Conservation (phyloP, 805 yeast species). For the Cyberlindnera misumaiensis region DNA sequence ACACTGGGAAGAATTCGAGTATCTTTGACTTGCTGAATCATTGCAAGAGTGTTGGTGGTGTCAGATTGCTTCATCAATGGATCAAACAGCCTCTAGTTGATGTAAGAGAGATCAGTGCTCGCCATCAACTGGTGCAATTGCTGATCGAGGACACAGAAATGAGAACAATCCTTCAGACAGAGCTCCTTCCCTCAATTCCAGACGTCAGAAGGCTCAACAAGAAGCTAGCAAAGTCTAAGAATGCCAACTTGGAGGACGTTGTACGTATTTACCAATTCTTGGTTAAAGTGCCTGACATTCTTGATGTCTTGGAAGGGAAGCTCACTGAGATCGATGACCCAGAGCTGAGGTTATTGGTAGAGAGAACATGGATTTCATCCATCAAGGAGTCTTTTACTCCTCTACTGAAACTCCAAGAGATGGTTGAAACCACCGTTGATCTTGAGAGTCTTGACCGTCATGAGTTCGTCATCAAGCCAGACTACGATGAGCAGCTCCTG, state of each 20-base stretch:
- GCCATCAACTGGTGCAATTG: slow-evolving; percentile 72
- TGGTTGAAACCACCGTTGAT: slow-evolving; percentile 91
- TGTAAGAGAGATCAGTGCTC: slow-evolving; percentile 45
- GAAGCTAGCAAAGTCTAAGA: slow-evolving; percentile 42
- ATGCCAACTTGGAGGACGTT: slow-evolving; percentile 78
- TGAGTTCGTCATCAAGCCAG: slow-evolving; percentile 82
- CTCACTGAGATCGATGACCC: slow-evolving; percentile 28
- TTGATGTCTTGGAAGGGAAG: slow-evolving; percentile 42
- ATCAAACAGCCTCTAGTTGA: slow-evolving; percentile 88
- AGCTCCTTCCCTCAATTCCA: slow-evolving; percentile 67
- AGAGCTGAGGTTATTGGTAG: slow-evolving; percentile 32
- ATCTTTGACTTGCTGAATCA: slow-evolving; percentile 79
- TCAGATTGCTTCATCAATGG: slow-evolving; percentile 87
- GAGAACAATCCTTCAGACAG: slow-evolving; percentile 59
- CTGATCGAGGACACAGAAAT: slow-evolving; percentile 64
- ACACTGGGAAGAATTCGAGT: slow-evolving; percentile 39
- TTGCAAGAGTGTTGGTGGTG: slow-evolving; percentile 87
- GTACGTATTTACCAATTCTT: slow-evolving; percentile 81
- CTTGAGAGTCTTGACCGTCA: slow-evolving; percentile 73
- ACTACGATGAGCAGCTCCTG: slow-evolving; percentile 74
- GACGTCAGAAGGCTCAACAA: slow-evolving; percentile 74
- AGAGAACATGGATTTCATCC: slow-evolving; percentile 51
- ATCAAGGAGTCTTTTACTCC: slow-evolving; percentile 42
- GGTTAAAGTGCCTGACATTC: slow-evolving; percentile 60
- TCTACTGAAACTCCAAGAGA: slow-evolving; percentile 64